Evolutionary conservation across 2,329 filamentous ascomycete species (phyloP), one percentile per base, ranked within the genome.

Genomic region (Verticillium albo-atrum): DNA sequence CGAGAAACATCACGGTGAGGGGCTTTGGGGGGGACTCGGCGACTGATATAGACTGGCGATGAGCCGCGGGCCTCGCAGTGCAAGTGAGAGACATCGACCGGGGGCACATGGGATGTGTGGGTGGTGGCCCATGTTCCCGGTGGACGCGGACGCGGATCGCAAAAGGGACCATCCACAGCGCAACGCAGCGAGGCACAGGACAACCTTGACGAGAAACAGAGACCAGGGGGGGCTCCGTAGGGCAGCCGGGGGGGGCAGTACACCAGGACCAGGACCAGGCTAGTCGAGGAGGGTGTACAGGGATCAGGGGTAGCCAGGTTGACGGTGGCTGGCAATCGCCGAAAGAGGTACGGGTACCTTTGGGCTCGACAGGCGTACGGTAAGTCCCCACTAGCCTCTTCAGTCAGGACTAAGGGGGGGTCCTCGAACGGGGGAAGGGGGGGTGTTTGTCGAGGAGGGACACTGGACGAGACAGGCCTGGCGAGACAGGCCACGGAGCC

Each of bases 31-130:
- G 42, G 62, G 61, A 54, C 61, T 59, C 61, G 55, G 58, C 59
- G 59, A 64, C 61, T 63, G 57, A 64, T 64, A 63, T 64, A 64
- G 61, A 64, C 59, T 55, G 55, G 42, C 57, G 47, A 37, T 47
- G 60, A 62, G 55, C 60, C 61, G 20, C 20, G 42, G 42, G 42
- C 42, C n/a, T 50, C 20, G 42, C 20, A 20, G 42, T 35, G 54
- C 25, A 30, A 25, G 54, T 23, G 27, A 35, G 54, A 37, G n/a
- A 32, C 42, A 50, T 50, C n/a, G 42, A 25, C 20, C 37, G 42
- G 42, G 42, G 42, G 42, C n/a, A 23, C n/a, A 23, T 23, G n/a
- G 42, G 42, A 23, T 50, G 42, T 50, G 42, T 23, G 42, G 42
- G 42, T 50, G 42, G 42, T 54, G 51, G 30, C 54, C 54, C 54